Base-by-base conservation (phyloP, 202 grass and related monocot genomes). In the Hordeum pubiflorum region DNA sequence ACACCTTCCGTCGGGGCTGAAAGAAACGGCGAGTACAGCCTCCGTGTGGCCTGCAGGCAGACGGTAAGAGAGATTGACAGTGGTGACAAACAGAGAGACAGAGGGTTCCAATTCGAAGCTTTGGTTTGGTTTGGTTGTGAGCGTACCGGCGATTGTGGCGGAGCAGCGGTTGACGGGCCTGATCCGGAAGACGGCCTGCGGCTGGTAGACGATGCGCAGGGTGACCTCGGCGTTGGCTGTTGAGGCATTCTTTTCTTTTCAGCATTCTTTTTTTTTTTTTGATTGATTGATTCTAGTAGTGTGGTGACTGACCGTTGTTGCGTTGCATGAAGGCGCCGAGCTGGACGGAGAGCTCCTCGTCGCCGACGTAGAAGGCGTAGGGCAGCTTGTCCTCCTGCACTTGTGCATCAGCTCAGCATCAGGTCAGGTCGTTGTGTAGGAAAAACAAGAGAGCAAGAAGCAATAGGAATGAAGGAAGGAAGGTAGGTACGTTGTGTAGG, bases 281-380 rank as follows among this genome's bases (percentile, higher is more conserved):
- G 36, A 37, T 37, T 37, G 5, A 6, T 37, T 37, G 36, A 38
- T 38, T 38, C 8, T 38, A 38, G 37, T 40, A 40, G 39, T 41
- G 37, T 40, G 9, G 37, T 9, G 37, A 48, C 5, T 17, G 0
- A 94, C 95, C 95, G 18, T 98, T 94, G 9, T 90, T 93, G 63
- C 93, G 88, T 13, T 86, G 84, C 84, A 98, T 89, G 85, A 88
- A 98, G 54, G 90, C 66, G 23, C 86, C 88, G 63, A 98, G 90
- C 63, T 93, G 86, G 46, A 91, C 22, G 29, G 80, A 80, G 56
- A 98, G 96, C 74, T 95, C 96, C 80, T 98, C 88, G 38, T 98
- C 92, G 55, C 84, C 93, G 21, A 98, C 85, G 86, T 98, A 98
- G 69, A 98, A 98, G 70, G 89, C 82, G 69, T 98, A 98, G 15